Percentiles rank a stretch among this genome's conserved stretches.
Evolutionary conservation across 2,329 filamentous ascomycete species (phyloP).

Genomic region (Akanthomyces uredinophilus): DNA sequence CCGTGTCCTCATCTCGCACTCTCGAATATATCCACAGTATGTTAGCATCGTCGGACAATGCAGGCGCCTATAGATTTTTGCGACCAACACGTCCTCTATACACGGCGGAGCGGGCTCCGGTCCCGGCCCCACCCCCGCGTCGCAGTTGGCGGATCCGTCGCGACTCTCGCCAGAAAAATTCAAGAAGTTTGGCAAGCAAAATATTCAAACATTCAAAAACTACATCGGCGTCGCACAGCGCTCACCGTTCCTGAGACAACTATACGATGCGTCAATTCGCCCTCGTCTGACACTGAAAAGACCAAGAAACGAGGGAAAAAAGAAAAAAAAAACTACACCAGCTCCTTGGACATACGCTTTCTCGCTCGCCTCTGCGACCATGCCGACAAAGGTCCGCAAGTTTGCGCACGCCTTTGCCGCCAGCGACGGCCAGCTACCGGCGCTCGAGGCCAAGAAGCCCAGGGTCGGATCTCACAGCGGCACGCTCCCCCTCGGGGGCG

Average conservation of each 20-base stretch:
- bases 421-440: background rate
- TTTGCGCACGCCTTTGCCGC: background rate
- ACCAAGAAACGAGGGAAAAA: no score
- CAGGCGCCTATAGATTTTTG: no score
- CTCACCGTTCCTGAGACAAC: background rate
- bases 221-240: background rate
- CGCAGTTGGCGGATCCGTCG: background rate
- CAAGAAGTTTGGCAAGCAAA: background rate
- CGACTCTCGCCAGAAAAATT: background rate
- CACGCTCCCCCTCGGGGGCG: background rate
- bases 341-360: no score
- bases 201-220: background rate
- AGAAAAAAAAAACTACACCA: no score
- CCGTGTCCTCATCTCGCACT: no score
- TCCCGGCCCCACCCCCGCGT: slow-evolving; percentile 8
- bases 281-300: background rate
- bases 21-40: no score
- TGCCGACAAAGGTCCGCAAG: slow-evolving; percentile 7
- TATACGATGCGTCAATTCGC: background rate
- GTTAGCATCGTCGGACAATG: no score
- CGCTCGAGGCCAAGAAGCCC: slow-evolving; percentile 6
- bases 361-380: background rate
- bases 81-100: no score
- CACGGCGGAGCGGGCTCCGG: background rate
- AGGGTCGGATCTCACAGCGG: background rate